These are phyloP conservation scores for Penicillium flavigenum DNA, from an alignment of 495 filamentous ascomycete genomes.

Conservation along the genomic window DNA sequence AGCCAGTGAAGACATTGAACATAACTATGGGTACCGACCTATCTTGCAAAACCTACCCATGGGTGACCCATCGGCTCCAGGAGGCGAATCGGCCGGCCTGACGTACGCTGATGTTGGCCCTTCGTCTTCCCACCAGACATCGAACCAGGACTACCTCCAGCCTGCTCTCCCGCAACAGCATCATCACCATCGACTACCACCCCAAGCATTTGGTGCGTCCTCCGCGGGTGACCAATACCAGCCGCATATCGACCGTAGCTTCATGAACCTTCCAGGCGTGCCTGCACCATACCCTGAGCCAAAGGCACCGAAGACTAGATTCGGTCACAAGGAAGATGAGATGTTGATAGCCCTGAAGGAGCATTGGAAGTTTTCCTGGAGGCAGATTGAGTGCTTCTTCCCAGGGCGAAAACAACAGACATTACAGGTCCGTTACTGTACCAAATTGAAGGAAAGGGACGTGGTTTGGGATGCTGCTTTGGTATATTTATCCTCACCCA, in stretches of 20 bases:
- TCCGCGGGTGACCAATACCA: conserved; percentile 21
- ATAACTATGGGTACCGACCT: conserved; percentile 19
- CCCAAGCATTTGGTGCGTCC: conserved; percentile 48
- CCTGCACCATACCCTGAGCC: conserved; percentile 72
- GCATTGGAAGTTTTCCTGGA: conserved; percentile 89
- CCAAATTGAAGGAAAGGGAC: conserved; percentile 86
- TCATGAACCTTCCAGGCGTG: conserved; percentile 83
- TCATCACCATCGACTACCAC: conserved; percentile 72
- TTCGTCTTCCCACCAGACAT: conserved; percentile 27
- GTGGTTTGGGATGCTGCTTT: conserved; percentile 91
- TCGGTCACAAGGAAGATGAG: conserved; percentile 51
- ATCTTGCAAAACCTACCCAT: conserved; percentile 34
- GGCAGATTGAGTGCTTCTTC: conserved; percentile 93
- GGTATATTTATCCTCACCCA: conserved; percentile 41
- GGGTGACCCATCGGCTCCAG: conserved; percentile 23
- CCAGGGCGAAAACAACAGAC: conserved; percentile 85
- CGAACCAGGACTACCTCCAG: conserved; percentile 33
- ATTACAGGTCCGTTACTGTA: conserved; percentile 90
- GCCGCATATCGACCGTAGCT: conserved; percentile 50
- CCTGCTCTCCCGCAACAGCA: conserved; percentile 50
- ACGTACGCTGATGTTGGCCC: conserved; percentile 33
- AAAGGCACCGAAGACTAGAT: conserved; percentile 1
- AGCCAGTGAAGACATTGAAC: conserved; percentile 21
- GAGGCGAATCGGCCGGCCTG: conserved; percentile 33
- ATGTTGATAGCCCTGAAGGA: conserved; percentile 86